Evolutionary conservation across 1,284 basidiomycete species (phyloP), one percentile per base, ranked within the genome.

Genomic region (Cutaneotrichosporon dermatis): DNA sequence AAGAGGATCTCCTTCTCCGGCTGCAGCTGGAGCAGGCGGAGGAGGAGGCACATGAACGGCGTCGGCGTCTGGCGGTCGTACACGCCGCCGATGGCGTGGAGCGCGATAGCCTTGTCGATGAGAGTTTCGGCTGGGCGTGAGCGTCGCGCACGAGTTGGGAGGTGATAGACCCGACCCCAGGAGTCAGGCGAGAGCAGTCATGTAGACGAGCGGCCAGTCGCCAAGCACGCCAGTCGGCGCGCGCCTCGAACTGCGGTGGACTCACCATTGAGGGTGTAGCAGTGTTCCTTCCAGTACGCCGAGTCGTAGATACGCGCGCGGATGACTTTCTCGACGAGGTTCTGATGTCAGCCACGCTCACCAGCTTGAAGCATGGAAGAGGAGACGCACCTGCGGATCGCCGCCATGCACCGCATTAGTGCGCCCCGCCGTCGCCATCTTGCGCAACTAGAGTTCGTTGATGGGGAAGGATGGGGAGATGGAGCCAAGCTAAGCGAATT

Each of bases 251-350:
- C 25, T 25, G 25, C 25, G 25, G 25, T 25, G 4, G 36, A 72
- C 81, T 50, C 56, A 90, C 92, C 90, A 62, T 89, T 93, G 50
- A 95, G 80, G 16, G 92, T 92, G 74, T 95, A 95, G 71, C 92
- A 95, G 62, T 93, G 90, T 73, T 97, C 92, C 78, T 97, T 99
- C 96, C 96, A 99, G 79, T 86, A 99, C 13, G 84, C 79, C 0
- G 90, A 90, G 76, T 98, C 95, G 81, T 97, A 99, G 63, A 99
- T 97, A 60, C 96, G 86, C 70, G 88, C 89, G 51, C 96, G 86
- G 66, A 99, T 93, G 64, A 98, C 89, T 57, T 93, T 96, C 82
- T 99, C 96, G 51, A 99, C 89, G 74, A 99, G 82, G 79, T 87
- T 93, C 91, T 98, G 75, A 25, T 5, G 55, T 41, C 42, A 57